Percentiles rank a stretch among this genome's conserved stretches.
Conservation (phyloP, 2,329 filamentous ascomycete genomes). For the Trichophyton verrucosum region DNA sequence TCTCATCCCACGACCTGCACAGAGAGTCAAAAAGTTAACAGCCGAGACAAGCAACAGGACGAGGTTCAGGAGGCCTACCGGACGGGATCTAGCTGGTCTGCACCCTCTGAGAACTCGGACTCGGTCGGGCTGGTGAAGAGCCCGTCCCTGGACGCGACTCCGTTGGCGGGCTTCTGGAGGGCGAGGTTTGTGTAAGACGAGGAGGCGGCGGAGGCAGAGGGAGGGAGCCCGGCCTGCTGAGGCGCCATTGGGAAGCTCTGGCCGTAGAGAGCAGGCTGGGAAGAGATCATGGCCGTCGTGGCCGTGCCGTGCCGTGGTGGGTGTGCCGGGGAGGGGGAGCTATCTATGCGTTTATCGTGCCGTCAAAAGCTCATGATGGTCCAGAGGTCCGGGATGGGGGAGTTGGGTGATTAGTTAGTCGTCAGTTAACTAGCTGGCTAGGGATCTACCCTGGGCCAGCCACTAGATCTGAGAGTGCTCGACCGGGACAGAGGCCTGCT, state of each 20-base stretch:
- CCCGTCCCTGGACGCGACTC: background rate
- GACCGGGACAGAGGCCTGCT: background rate
- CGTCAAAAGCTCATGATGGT: background rate
- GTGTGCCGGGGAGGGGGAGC: background rate
- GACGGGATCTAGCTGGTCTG: slow-evolving; percentile 60
- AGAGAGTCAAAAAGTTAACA: background rate
- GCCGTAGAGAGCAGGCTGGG: slow-evolving; percentile 7
- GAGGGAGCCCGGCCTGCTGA: background rate
- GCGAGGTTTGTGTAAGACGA: background rate
- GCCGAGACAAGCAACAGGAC: background rate
- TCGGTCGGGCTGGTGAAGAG: slow-evolving; percentile 71
- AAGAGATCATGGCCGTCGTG: slow-evolving; percentile 6
- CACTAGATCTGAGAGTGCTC: background rate
- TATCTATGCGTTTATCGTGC: background rate
- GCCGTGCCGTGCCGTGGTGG: background rate
- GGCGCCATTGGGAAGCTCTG: slow-evolving; percentile 1
- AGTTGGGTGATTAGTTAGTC: too few species aligned
- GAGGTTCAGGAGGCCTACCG: slow-evolving; percentile 40
- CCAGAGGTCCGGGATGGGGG: background rate
- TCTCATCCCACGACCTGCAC: slow-evolving; percentile 67
- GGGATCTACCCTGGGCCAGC: background rate
- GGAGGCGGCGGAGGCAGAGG: background rate
- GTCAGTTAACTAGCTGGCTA: background rate
- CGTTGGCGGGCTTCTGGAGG: slow-evolving; percentile 6
- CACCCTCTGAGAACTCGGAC: slow-evolving; percentile 74